Evolutionary conservation across 768 basidiomycete genomes (phyloP).

Genomic region (Pisolithus sp.): DNA sequence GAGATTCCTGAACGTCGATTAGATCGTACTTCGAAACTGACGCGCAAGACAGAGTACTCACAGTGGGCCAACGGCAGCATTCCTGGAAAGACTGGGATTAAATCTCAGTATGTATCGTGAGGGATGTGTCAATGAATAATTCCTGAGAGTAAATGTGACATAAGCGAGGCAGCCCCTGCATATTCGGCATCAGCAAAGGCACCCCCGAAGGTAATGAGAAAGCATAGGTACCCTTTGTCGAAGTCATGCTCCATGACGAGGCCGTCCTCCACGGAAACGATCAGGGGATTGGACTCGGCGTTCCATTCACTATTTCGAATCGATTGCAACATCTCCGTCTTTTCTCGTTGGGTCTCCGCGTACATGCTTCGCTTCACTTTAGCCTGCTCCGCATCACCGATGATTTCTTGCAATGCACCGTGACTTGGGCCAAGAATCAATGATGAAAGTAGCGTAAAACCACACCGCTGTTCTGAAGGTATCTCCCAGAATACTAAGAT

Average conservation of each 20-base stretch:
- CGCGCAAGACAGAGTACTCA: conserved; percentile 6
- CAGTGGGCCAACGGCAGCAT: conserved; percentile 16
- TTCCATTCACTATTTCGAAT: conserved; percentile 74
- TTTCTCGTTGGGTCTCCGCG: conserved; percentile 80
- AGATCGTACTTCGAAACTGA: conserved; percentile 1
- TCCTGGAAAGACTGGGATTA: conserved; percentile 15
- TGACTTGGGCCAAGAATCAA: conserved; percentile 63
- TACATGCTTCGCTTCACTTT: conserved; percentile 83
- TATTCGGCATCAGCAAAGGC: conserved; percentile 5
- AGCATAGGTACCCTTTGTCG: conserved; percentile 50
- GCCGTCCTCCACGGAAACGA: conserved; percentile 43
- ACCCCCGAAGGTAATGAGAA: background rate
- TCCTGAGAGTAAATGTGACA: conserved; percentile 55
- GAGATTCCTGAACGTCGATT: conserved; percentile 28
- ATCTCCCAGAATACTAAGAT: conserved; percentile 74
- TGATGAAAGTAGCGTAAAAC: conserved; percentile 54
- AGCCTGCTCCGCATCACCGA: conserved; percentile 52
- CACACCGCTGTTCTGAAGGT: conserved; percentile 50
- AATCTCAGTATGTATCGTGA: conserved; percentile 55
- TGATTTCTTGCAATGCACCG: conserved; percentile 54
- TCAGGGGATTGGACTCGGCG: conserved; percentile 67
- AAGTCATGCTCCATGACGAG: conserved; percentile 57
- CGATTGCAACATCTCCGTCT: conserved; percentile 56
- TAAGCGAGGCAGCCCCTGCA: conserved; percentile 50
- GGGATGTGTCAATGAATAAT: conserved; percentile 61